phyloP scores from a whole-genome alignment of 495 filamentous ascomycete species.

The Cryomyces antarcticus region DNA sequence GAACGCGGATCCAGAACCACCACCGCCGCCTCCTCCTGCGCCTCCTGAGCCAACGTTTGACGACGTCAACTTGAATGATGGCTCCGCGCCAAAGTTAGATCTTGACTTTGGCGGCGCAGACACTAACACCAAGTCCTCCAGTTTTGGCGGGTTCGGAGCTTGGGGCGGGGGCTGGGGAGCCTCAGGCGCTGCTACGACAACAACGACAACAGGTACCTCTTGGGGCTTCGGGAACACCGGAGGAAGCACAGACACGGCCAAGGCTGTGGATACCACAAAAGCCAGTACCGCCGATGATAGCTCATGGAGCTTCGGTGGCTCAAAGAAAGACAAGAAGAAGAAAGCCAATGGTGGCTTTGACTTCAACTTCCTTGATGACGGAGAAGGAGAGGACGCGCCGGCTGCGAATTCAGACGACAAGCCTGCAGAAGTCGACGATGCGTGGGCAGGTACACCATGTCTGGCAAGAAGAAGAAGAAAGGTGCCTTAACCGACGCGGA shows the following conservation, averaged over 20 bases:
- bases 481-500: not conserved
- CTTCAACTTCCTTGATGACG: constrained; percentile 6
- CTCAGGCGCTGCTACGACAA: not conserved
- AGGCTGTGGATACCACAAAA: not conserved
- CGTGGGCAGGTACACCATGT: constrained; percentile 3
- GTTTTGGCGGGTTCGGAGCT: constrained; percentile 9
- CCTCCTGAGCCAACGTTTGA: constrained; percentile 8
- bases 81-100: constrained; percentile 10
- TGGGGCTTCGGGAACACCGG: not conserved
- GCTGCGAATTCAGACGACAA: constrained; percentile 1
- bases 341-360: constrained; percentile 4
- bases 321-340: constrained; percentile 8
- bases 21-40: not conserved
- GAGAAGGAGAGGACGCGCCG: not conserved
- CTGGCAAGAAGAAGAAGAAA: constrained; percentile 13
- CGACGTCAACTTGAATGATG: constrained; percentile 10
- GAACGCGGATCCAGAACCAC: constrained; percentile 5
- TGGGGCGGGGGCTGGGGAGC: constrained; percentile 12
- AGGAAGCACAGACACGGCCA: not conserved
- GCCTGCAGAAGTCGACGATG: constrained; percentile 3
- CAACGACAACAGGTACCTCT: not conserved
- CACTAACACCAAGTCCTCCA: constrained; percentile 8
- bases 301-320: constrained; percentile 7
- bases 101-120: constrained; percentile 7
- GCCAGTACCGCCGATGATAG: not conserved